Percentiles rank a stretch among this genome's conserved stretches.
Conservation (phyloP, 2,329 filamentous ascomycete genomes). For the Xylariaceae sp. region DNA sequence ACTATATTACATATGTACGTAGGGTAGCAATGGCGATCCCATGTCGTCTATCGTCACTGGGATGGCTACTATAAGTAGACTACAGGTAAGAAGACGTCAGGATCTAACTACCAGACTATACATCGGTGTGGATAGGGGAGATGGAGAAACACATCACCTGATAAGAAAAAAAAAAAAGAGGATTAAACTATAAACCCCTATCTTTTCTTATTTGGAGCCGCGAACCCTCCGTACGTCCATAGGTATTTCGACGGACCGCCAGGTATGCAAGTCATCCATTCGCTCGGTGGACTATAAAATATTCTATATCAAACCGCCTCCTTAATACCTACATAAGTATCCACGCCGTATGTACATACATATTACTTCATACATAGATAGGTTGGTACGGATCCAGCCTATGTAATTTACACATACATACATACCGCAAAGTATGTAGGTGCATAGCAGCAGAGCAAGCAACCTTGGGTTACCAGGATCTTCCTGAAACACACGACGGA, state of each 20-base stretch:
- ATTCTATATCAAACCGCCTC: not conserved
- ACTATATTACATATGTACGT: too few species aligned
- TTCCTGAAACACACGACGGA: not conserved
- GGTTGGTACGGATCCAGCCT: too few species aligned
- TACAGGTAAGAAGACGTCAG: not conserved
- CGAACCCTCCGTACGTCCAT: not conserved
- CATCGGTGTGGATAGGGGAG: not conserved
- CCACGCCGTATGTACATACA: not conserved
- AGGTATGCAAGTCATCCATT: not conserved
- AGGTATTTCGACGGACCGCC: not conserved
- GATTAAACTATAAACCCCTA: not conserved
- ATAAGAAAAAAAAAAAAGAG: not conserved
- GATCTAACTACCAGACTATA: too few species aligned
- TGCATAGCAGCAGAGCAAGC: not conserved
- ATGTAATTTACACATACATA: too few species aligned
- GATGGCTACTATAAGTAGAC: not conserved
- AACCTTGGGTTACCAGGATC: not conserved
- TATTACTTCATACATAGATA: too few species aligned
- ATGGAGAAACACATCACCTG: constrained; percentile 19
- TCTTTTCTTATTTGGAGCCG: not conserved
- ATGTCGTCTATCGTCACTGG: not conserved
- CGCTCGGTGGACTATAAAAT: not conserved
- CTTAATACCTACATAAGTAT: not conserved
- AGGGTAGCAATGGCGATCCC: not conserved
- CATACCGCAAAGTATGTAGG: too few species aligned